Evolutionary conservation across 345 rosid genomes (phyloP).

Genomic region (Balakata baccata): DNA sequence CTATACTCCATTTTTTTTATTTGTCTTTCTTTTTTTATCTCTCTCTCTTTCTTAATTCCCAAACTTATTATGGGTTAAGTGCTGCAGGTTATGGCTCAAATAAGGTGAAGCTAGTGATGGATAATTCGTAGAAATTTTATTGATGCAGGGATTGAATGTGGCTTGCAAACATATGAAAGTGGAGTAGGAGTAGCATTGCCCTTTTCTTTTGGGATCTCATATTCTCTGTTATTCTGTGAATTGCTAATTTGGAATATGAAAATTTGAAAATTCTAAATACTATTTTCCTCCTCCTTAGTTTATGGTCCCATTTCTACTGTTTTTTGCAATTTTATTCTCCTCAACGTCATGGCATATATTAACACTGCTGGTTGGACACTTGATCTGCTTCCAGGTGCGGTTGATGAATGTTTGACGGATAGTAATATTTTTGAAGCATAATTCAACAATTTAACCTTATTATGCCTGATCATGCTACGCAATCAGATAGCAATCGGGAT

Average conservation of each 20-base stretch:
- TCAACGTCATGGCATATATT: conserved; percentile 2
- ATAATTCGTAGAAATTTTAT: background rate
- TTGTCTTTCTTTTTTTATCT: too few relatives aligned
- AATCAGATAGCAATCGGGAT: conserved; percentile 24
- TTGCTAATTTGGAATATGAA: too few relatives aligned
- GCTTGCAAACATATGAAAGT: background rate
- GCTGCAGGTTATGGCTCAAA: background rate
- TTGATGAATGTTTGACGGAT: conserved; percentile 17
- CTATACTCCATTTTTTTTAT: too few relatives aligned
- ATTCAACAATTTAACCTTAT: conserved; percentile 8
- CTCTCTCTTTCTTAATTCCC: background rate
- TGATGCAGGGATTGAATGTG: background rate
- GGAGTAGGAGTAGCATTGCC: background rate
- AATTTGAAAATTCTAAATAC: background rate
- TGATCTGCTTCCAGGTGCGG: conserved; percentile 28
- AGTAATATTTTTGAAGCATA: background rate
- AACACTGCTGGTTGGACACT: conserved; percentile 12
- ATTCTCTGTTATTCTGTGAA: background rate
- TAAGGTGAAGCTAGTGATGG: background rate
- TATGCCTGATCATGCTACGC: conserved; percentile 40
- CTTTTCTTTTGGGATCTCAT: background rate
- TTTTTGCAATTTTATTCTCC: background rate
- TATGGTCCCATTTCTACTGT: background rate
- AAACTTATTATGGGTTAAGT: too few relatives aligned
- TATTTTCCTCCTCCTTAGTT: background rate